Percentiles rank a stretch among this genome's conserved stretches.
phyloP scores from a whole-genome alignment of 768 basidiomycete genomes.

The Leccinellum luteum region DNA sequence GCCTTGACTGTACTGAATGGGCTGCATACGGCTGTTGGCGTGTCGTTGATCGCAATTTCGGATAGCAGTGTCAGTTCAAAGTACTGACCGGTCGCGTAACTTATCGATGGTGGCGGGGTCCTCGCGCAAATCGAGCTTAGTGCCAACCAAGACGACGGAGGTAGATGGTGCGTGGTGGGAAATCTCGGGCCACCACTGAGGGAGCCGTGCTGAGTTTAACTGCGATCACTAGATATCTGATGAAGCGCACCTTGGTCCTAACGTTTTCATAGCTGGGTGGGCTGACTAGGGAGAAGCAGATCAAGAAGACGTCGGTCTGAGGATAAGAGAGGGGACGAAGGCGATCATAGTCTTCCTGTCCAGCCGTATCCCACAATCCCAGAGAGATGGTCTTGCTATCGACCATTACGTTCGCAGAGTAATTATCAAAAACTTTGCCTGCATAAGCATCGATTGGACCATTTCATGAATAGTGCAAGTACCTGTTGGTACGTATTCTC shows the following conservation, averaged over 20 bases:
- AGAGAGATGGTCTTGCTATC: conserved; percentile 98
- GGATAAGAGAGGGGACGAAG: conserved; percentile 98
- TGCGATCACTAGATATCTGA: neutral
- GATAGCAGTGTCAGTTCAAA: conserved; percentile 4
- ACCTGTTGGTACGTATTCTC: conserved; percentile 97
- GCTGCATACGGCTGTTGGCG: conserved; percentile 77
- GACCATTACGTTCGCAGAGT: conserved; percentile 97
- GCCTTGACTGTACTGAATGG: conserved; percentile 90
- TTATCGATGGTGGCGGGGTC: conserved; percentile 92
- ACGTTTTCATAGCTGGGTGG: conserved; percentile 99
- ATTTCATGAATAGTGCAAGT: conserved; percentile 18
- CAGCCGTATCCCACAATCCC: conserved; percentile 99
- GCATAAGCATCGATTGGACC: conserved; percentile 8
- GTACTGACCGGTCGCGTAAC: conserved; percentile 77
- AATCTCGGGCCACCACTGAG: conserved; percentile 94
- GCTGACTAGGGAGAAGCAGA: conserved; percentile 97
- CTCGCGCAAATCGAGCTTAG: conserved; percentile 96
- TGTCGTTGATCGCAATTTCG: conserved; percentile 5
- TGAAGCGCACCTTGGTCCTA: conserved; percentile 78
- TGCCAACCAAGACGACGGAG: conserved; percentile 91
- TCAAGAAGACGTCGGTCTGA: conserved; percentile 98
- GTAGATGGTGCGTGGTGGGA: conserved; percentile 95
- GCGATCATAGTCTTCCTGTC: conserved; percentile 98
- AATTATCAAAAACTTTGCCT: conserved; percentile 91
- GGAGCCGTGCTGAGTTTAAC: conserved; percentile 9